Conservation (phyloP, 345 rosid genomes). For the Erucastrum elatum region DNA sequence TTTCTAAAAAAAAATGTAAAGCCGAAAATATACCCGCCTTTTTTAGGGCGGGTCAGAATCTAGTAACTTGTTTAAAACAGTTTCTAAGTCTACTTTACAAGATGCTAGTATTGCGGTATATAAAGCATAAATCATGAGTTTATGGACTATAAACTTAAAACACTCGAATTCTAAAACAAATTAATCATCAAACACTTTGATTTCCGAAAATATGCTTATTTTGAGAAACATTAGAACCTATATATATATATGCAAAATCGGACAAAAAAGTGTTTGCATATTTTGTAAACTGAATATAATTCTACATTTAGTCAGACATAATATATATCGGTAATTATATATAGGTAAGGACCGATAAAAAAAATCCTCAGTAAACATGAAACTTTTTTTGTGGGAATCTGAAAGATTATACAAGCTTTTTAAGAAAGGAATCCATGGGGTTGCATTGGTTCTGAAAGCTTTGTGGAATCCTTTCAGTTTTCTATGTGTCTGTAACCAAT, state of each 20-base stretch:
- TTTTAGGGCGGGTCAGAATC: no score
- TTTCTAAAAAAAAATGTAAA: no score
- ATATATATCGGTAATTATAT: background rate
- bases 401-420: background rate
- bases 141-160: background rate
- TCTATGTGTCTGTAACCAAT: conserved; percentile 24
- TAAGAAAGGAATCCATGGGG: background rate
- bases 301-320: background rate
- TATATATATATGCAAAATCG: background rate
- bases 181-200: background rate
- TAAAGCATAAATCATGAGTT: background rate
- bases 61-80: background rate
- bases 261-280: background rate
- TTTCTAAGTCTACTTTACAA: background rate
- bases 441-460: conserved; percentile 11
- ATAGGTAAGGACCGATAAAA: background rate
- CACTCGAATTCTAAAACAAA: background rate
- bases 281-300: background rate
- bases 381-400: background rate
- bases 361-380: background rate
- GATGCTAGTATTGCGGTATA: background rate
- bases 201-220: background rate
- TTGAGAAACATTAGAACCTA: background rate
- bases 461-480: conserved; percentile 3
- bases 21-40: no score